These are phyloP conservation scores for Haplosporangium sp. DNA, from an alignment of 371 early-diverging fungal species.

Conservation along the genomic window DNA sequence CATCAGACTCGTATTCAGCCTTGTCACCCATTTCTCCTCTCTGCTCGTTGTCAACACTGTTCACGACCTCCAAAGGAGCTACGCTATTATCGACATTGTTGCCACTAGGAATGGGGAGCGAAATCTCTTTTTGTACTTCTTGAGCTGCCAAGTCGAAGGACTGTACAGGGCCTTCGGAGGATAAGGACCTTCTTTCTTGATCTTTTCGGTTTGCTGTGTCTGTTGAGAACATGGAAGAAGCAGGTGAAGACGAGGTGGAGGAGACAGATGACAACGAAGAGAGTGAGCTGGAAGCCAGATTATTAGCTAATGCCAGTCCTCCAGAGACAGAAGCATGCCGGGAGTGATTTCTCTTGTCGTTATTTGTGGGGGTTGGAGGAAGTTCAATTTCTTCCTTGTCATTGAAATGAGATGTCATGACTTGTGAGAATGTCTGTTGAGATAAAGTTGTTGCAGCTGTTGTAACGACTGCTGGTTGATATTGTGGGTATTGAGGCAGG, in stretches of 20 bases:
- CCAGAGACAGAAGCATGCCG: background rate
- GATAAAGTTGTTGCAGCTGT: background rate
- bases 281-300: background rate
- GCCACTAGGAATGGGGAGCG: no score
- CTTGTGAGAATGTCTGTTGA: constrained; percentile 11
- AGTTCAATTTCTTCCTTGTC: background rate
- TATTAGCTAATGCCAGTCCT: background rate
- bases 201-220: background rate
- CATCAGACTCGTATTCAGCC: no score
- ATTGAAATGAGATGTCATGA: constrained; percentile 10
- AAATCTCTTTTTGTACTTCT: background rate
- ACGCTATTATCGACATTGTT: background rate
- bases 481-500: background rate
- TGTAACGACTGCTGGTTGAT: background rate
- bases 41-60: background rate
- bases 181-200: background rate
- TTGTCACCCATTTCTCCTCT: background rate
- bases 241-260: background rate
- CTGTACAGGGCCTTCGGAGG: background rate
- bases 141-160: background rate
- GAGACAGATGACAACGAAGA: background rate
- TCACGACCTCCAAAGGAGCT: background rate
- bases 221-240: background rate
- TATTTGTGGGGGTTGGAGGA: background rate
- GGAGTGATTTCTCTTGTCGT: background rate